Base-by-base conservation (phyloP, 495 filamentous ascomycete species). In the Chaetomium tenue region DNA sequence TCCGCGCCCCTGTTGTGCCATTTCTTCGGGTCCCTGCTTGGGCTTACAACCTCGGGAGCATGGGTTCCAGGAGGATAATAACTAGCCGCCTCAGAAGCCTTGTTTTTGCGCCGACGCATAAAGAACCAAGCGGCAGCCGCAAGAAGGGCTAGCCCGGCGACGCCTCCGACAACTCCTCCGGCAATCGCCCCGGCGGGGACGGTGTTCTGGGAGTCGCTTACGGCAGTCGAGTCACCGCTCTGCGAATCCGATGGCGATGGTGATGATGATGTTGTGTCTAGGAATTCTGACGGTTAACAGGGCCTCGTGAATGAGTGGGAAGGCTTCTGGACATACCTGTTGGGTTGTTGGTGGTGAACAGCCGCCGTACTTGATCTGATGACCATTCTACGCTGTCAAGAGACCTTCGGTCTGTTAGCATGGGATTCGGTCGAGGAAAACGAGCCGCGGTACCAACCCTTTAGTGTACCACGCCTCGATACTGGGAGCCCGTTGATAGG, bases 381-480 rank as follows among this genome's bases (percentile, higher is more conserved):
- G 58, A 50, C 58, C 58, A 60, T 3, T 50, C 26, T 18, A 60
- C 58, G 9, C 16, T 25, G 28, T 51, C 58, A n/a, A 60, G n/a
- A 0, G 58, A 60, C 2, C 58, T 60, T 15, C 3, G 13, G n/a
- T 39, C 2, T 13, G 58, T 60, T 48, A 50, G 58, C 25, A 26
- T 26, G 22, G 15, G 9, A 22, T 23, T 6, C 28, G 0, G 8
- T 37, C 33, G 9, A 30, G 5, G 4, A 33, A 33, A 11, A 13
- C 12, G 26, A 1, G 18, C 28, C 13, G 3, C 13, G 13, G 11
- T 8, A 28, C 63, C 15, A 15, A 70, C 68, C 60, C 60, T 30
- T 52, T 58, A 13, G n/a, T 61, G 42, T 78, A 81, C 71, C 72
- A 76, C 28, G 68, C 52, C 55, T 58, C 61, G 37, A 79, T 74